phyloP scores from a whole-genome alignment of 1,284 basidiomycete genomes.

The Mycena citricolor region DNA sequence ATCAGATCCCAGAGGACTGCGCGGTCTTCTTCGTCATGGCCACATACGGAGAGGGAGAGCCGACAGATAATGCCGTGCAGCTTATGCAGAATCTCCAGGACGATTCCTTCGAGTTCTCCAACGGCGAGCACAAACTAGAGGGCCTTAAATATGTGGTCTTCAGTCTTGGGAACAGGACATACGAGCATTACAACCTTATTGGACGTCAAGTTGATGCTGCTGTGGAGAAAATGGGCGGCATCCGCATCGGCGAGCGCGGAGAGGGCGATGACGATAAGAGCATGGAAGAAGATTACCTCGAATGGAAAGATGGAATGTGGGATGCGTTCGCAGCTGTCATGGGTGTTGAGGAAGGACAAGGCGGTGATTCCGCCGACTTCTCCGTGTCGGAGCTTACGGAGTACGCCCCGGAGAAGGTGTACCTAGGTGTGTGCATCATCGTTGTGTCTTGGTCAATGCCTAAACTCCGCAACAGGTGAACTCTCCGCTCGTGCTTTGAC shows the following conservation, averaged over 20 bases:
- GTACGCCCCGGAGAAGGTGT: slow-evolving; percentile 82
- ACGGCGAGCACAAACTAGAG: slow-evolving; percentile 74
- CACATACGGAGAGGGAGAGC: slow-evolving; percentile 98
- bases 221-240: slow-evolving; percentile 79
- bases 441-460: slow-evolving; percentile 3
- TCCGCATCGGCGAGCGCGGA: slow-evolving; percentile 86
- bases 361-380: slow-evolving; percentile 95
- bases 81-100: slow-evolving; percentile 92
- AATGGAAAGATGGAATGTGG: slow-evolving; percentile 99
- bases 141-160: slow-evolving; percentile 96
- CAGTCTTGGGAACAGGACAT: slow-evolving; percentile 92
- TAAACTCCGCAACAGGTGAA: slow-evolving; percentile 55
- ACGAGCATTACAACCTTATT: slow-evolving; percentile 94
- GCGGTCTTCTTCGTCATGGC: slow-evolving; percentile 95
- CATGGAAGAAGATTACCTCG: slow-evolving; percentile 99
- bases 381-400: slow-evolving; percentile 80
- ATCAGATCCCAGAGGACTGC: slow-evolving; percentile 84
- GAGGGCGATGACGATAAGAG: slow-evolving; percentile 99
- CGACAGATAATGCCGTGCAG: slow-evolving; percentile 96
- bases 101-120: slow-evolving; percentile 82
- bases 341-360: slow-evolving; percentile 93
- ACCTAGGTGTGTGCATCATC: slow-evolving; percentile 62
- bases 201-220: slow-evolving; percentile 78
- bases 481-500: slow-evolving; percentile 88
- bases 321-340: slow-evolving; percentile 79